Conservation (phyloP, 1,139 yeast genomes). For the Magnusiomyces fungicola region DNA sequence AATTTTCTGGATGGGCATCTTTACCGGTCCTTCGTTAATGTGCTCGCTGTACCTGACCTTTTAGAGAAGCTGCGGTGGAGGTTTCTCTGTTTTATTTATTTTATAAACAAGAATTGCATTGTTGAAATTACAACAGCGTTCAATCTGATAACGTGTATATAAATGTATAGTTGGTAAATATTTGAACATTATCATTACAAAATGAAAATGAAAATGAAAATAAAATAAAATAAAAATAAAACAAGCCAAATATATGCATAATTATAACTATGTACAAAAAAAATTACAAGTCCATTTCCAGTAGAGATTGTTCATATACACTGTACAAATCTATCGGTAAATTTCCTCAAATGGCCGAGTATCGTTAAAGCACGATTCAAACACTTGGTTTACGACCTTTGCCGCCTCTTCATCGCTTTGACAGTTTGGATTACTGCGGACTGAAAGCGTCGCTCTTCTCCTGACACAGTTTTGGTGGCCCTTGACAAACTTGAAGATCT, state of each 20-base stretch:
- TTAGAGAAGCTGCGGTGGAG: too few species aligned
- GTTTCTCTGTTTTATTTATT: too few species aligned
- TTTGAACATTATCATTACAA: too few species aligned
- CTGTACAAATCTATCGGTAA: conserved; percentile 42
- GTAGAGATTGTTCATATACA: neutral
- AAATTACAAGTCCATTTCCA: too few species aligned
- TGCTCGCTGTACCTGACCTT: conserved; percentile 79
- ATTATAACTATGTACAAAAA: too few species aligned
- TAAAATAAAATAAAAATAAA: too few species aligned
- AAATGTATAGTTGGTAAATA: too few species aligned
- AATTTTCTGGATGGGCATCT: conserved; percentile 87
- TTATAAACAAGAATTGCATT: too few species aligned
- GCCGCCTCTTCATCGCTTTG: conserved; percentile 65
- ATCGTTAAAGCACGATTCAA: conserved; percentile 89
- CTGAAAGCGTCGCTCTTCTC: conserved; percentile 81
- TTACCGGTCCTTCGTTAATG: conserved; percentile 83
- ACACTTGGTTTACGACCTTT: conserved; percentile 73
- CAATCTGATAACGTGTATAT: neutral
- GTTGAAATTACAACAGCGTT: too few species aligned
- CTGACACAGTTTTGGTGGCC: conserved; percentile 90
- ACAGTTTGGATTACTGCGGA: conserved; percentile 80
- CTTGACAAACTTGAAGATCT: conserved; percentile 52
- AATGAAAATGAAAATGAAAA: too few species aligned
- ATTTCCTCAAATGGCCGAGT: conserved; percentile 94
- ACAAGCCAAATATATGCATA: too few species aligned